Evolutionary conservation across 352 stramenopile species (phyloP).

Genomic region (Pythium aquatile): DNA sequence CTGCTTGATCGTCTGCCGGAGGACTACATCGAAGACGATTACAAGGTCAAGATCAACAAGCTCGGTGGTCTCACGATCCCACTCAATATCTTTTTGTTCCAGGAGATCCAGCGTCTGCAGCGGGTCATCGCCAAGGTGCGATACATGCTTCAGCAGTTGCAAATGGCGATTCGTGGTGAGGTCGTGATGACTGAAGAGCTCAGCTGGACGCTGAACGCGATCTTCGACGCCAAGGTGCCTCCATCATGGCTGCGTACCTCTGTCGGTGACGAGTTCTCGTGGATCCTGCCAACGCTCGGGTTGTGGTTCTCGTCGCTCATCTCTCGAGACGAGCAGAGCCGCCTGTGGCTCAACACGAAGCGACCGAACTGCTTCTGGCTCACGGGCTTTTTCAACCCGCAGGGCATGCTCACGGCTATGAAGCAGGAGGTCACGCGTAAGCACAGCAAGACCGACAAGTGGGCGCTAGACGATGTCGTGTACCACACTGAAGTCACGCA

Average conservation of each 20-base stretch:
- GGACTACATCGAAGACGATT: conserved; percentile 98
- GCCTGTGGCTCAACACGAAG: conserved; percentile 94
- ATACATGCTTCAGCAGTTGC: conserved; percentile 93
- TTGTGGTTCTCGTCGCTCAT: conserved; percentile 98
- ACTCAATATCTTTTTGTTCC: conserved; percentile 98
- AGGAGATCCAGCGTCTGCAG: conserved; percentile 97
- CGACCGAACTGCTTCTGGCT: conserved; percentile 96
- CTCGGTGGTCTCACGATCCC: conserved; percentile 92
- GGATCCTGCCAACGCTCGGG: conserved; percentile 94
- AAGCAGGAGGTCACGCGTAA: conserved; percentile 98
- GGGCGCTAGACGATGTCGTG: conserved; percentile 97
- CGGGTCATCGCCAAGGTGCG: conserved; percentile 95
- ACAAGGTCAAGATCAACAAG: conserved; percentile 95
- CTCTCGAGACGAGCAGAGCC: conserved; percentile 94
- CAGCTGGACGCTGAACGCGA: conserved; percentile 93
- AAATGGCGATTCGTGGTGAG: conserved; percentile 97
- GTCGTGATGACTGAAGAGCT: conserved; percentile 98
- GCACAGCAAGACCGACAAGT: conserved; percentile 96
- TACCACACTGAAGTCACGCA: conserved; percentile 97
- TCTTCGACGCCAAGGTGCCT: conserved; percentile 96
- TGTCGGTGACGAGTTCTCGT: conserved; percentile 97
- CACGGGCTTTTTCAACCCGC: conserved; percentile 98
- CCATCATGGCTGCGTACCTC: conserved; percentile 95
- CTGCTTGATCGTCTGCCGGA: conserved; percentile 93
- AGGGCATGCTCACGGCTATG: conserved; percentile 98